Conservation (phyloP, 805 yeast genomes). For the Pichia nanzhaoensis region DNA sequence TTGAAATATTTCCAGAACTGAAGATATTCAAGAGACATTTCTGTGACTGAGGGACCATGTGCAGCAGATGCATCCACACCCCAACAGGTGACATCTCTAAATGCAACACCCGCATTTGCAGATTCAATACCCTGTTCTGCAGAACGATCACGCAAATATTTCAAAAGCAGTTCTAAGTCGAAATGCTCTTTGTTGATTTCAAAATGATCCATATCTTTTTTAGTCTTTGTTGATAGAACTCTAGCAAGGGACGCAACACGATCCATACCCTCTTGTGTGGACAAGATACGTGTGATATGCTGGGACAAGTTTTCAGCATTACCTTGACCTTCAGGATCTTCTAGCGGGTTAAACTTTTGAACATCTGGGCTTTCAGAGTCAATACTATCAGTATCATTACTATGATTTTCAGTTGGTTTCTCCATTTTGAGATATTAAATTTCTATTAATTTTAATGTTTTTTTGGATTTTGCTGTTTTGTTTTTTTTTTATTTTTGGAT, state of each 20-base stretch:
- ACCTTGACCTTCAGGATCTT: constrained; percentile 20
- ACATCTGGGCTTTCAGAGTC: constrained; percentile 16
- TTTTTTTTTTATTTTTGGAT: background rate
- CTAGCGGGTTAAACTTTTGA: constrained; percentile 18
- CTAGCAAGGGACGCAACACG: constrained; percentile 42
- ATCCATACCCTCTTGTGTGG: constrained; percentile 21
- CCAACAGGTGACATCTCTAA: constrained; percentile 35
- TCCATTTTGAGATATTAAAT: constrained; percentile 7
- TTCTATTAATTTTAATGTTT: background rate
- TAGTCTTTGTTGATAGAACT: constrained; percentile 41
- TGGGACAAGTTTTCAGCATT: constrained; percentile 17
- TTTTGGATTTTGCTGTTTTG: background rate
- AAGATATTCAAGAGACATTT: constrained; percentile 31
- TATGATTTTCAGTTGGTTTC: constrained; percentile 7
- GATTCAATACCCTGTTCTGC: constrained; percentile 43
- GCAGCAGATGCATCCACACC: constrained; percentile 48
- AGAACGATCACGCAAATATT: constrained; percentile 33
- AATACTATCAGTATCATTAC: constrained; percentile 18
- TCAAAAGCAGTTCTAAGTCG: constrained; percentile 34
- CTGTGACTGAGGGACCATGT: constrained; percentile 39
- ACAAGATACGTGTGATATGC: constrained; percentile 19
- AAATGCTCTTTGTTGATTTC: constrained; percentile 33
- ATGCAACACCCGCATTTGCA: constrained; percentile 44
- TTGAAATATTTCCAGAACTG: constrained; percentile 25
- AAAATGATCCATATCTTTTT: constrained; percentile 25